A percentile compares a stretch with the other conserved stretches of the same genome.
phyloP scores from a whole-genome alignment of 495 filamentous ascomycete genomes.

The Penicillium arizonense region DNA sequence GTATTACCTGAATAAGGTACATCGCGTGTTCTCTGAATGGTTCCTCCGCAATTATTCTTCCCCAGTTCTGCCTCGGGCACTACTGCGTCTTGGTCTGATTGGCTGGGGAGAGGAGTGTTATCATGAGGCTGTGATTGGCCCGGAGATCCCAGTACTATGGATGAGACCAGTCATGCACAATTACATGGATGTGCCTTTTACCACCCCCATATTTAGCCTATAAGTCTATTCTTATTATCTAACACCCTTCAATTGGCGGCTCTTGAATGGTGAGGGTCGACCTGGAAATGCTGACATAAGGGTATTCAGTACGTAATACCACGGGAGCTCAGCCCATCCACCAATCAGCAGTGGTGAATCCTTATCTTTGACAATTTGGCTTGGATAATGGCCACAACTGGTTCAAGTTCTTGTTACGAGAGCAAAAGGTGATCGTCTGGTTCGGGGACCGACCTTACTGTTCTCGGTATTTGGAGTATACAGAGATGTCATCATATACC shows the following conservation, averaged over 20 bases:
- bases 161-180: neutral
- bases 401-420: conserved; percentile 23
- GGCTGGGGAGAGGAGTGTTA: conserved; percentile 11
- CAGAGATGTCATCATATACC: conserved; percentile 18
- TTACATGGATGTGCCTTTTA: too few relatives aligned
- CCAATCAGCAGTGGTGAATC: conserved; percentile 14
- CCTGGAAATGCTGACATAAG: neutral
- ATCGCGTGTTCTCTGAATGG: neutral
- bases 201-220: neutral
- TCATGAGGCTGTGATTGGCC: conserved; percentile 17
- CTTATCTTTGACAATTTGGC: conserved; percentile 32
- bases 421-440: conserved; percentile 29
- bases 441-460: neutral
- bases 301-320: conserved; percentile 26
- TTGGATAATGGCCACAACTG: too few relatives aligned
- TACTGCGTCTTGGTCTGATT: conserved; percentile 17
- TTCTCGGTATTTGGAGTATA: neutral
- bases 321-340: neutral
- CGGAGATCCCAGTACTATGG: neutral
- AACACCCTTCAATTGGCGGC: neutral
- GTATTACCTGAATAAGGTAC: neutral
- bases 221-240: conserved; percentile 3
- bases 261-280: neutral
- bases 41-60: neutral
- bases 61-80: conserved; percentile 9